Conservation (phyloP, 306 rosid species). For the Prunus mira region DNA sequence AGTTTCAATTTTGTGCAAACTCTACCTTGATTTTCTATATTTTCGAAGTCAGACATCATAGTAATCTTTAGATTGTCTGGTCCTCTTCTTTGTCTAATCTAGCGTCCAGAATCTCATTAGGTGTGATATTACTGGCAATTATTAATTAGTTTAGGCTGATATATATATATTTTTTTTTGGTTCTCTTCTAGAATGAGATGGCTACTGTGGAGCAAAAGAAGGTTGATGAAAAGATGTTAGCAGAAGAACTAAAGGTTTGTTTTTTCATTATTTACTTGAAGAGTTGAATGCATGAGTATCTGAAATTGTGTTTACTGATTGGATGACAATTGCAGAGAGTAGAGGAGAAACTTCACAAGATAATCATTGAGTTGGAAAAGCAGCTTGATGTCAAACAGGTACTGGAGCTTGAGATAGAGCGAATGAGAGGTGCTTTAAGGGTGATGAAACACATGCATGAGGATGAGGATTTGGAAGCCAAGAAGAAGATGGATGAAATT, state of each 20-base stretch:
- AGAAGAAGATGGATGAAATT: constrained; percentile 48
- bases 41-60: background rate
- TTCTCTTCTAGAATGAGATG: constrained; percentile 44
- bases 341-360: constrained; percentile 38
- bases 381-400: constrained; percentile 39
- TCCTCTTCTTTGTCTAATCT: background rate
- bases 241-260: constrained; percentile 55
- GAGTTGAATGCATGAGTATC: background rate
- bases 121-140: background rate
- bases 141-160: background rate
- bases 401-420: background rate
- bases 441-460: constrained; percentile 62
- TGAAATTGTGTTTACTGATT: background rate
- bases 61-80: background rate
- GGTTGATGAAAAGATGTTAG: constrained; percentile 51
- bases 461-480: constrained; percentile 37
- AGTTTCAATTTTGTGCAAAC: background rate
- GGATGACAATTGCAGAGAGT: constrained; percentile 42
- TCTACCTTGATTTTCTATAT: background rate
- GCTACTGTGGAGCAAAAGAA: constrained; percentile 60
- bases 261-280: background rate
- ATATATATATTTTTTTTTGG: no score
- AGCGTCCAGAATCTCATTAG: background rate
- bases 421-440: constrained; percentile 44
- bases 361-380: constrained; percentile 55